Base-by-base conservation (phyloP, 345 rosid genomes). In the Eucalyptus regnans region DNA sequence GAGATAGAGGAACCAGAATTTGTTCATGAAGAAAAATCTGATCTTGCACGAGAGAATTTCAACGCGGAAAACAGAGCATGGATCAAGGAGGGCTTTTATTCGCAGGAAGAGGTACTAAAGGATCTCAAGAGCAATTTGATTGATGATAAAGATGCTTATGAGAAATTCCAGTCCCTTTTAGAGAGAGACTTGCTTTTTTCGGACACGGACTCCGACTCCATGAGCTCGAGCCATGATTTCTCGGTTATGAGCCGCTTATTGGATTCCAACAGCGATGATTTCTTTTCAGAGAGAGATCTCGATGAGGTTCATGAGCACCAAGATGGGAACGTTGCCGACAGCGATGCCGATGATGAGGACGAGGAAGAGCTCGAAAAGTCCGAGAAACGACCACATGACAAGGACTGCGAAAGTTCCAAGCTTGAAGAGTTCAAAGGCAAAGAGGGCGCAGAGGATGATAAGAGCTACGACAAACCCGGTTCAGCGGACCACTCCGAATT, bases 211-310 rank as follows among this genome's bases (percentile, higher is more conserved):
- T 90, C 93, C 12, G 95, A 92, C 87, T 95, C 96, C 1, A 92
- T 93, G 56, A 87, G 92, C 91, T 95, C 97, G 31, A 95, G 95
- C 91, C 93, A 91, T 60, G 95, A 92, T 80, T 85, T 87, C 87
- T 89, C 90, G 9, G 80, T 89, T 64, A 68, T 88, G 81, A 94
- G 96, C 91, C 93, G 89, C 33, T 90, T 90, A 48, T 79, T 90
- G 23, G 93, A 91, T 88, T 92, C 95, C 81, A 90, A 84, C n/a
- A 90, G 93, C 25, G 94, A 93, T 62, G 94, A 92, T 54, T 95
- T 95, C 88, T 90, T 94, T 33, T 94, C 97, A 4, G 97, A 96
- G 86, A 90, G 84, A 22, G 96, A 96, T 89, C 93, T 92, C 87
- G 93, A 90, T 41, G 93, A 91, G 25, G 89, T 66, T 20, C 89